Evolutionary conservation across 2,329 filamentous ascomycete genomes (phyloP).

Genomic region (Paradendryphiella salina): DNA sequence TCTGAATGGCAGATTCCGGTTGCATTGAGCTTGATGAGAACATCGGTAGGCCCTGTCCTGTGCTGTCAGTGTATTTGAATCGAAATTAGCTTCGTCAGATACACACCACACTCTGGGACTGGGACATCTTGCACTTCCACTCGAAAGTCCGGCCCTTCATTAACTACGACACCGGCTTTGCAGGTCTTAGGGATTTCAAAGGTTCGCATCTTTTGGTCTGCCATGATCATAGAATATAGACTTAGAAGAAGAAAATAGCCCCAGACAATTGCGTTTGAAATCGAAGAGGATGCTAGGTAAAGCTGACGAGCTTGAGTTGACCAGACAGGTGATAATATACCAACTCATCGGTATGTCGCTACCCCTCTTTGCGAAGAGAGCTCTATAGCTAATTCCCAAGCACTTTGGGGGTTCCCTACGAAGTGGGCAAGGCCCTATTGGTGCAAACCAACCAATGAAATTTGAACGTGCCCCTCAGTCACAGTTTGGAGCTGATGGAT

Average conservation of each 20-base stretch:
- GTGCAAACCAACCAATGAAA: neutral
- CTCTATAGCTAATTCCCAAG: neutral
- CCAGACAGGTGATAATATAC: too few relatives aligned
- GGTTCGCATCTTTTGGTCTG: constrained; percentile 29
- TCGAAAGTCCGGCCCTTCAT: constrained; percentile 55
- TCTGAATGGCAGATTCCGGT: constrained; percentile 63
- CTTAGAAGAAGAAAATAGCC: neutral
- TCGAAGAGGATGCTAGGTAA: neutral
- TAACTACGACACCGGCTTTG: constrained; percentile 58
- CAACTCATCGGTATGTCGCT: neutral
- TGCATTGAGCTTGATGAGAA: constrained; percentile 61
- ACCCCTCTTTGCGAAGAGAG: neutral
- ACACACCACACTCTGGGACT: constrained; percentile 53
- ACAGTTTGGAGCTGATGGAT: neutral
- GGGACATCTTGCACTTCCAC: constrained; percentile 54
- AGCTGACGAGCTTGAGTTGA: neutral
- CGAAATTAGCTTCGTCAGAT: neutral
- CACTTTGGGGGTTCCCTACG: neutral
- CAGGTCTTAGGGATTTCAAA: constrained; percentile 55
- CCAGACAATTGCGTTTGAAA: neutral
- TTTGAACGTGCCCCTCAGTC: neutral
- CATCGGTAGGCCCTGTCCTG: constrained; percentile 54
- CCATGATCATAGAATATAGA: constrained; percentile 20
- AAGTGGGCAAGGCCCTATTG: neutral
- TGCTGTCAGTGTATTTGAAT: constrained; percentile 3